Evolutionary conservation across 140 eudicot species (phyloP).

Genomic region (Cichorium intybus): DNA sequence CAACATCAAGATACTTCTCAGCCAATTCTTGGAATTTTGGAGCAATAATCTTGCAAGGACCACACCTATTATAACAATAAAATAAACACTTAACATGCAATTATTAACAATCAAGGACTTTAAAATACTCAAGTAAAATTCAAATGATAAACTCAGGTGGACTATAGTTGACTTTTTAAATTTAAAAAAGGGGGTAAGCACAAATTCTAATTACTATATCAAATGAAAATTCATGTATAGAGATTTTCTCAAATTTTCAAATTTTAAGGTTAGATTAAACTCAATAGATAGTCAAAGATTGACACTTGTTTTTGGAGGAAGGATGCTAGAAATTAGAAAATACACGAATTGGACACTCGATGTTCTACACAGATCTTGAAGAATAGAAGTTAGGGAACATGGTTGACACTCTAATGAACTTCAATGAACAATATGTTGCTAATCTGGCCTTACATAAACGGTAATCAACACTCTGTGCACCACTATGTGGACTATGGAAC

Average conservation of each 20-base stretch:
- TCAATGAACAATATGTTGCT: neutral
- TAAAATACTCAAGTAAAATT: neutral
- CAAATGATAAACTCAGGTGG: neutral
- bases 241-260: neutral
- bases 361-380: conserved; percentile 7
- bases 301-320: neutral
- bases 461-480: neutral
- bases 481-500: conserved; percentile 8
- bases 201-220: neutral
- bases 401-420: neutral
- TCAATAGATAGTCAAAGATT: neutral
- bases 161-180: neutral
- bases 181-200: neutral
- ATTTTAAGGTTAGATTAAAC: neutral
- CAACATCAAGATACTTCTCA: conserved; percentile 56
- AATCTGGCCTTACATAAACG: conserved; percentile 3
- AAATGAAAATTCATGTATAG: neutral
- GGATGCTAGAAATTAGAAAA: neutral
- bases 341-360: conserved; percentile 3
- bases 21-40: conserved; percentile 69
- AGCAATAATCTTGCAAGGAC: conserved; percentile 85
- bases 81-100: neutral
- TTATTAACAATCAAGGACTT: neutral
- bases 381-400: neutral
- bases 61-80: conserved; percentile 54